Percentiles rank a stretch among this genome's conserved stretches.
Evolutionary conservation across 1,139 yeast species (phyloP).

Genomic region (Ashbya aceris): DNA sequence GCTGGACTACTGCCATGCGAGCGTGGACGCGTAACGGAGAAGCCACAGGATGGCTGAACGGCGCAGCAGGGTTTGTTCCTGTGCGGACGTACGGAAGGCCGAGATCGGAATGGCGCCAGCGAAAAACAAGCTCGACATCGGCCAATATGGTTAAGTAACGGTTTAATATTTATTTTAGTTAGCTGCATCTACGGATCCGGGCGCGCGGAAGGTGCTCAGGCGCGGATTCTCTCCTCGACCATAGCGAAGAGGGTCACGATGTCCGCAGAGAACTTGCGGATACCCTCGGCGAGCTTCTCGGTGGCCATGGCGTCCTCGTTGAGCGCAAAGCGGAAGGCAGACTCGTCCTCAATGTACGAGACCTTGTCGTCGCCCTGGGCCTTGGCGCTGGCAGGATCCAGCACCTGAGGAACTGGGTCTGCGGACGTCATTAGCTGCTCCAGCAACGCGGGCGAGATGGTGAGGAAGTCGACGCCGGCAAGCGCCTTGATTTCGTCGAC

Average conservation of each 20-base stretch:
- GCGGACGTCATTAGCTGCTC: constrained; percentile 78
- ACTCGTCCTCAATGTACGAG: constrained; percentile 73
- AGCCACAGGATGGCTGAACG: no score
- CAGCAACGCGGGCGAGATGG: constrained; percentile 88
- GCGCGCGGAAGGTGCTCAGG: no score
- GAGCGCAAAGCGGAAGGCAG: constrained; percentile 80
- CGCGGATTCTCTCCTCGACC: constrained; percentile 69
- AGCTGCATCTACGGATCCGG: no score
- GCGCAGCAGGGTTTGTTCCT: no score
- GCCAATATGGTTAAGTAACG: no score
- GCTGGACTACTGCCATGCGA: constrained; percentile 11
- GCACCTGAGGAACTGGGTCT: constrained; percentile 70
- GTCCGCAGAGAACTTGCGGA: constrained; percentile 94
- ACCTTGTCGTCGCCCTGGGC: constrained; percentile 56
- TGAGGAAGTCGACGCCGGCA: constrained; percentile 95
- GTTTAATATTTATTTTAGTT: no score
- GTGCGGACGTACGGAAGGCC: not conserved
- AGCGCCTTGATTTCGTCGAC: constrained; percentile 90
- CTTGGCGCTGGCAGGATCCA: constrained; percentile 54
- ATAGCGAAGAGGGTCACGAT: constrained; percentile 73
- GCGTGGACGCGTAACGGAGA: constrained; percentile 1
- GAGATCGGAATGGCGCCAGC: not conserved
- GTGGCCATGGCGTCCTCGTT: constrained; percentile 99
- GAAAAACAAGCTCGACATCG: no score
- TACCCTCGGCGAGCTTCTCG: constrained; percentile 96